Evolutionary conservation across 306 rosid species (phyloP), one percentile per base, ranked within the genome.

Genomic region (Nissolia schottii): DNA sequence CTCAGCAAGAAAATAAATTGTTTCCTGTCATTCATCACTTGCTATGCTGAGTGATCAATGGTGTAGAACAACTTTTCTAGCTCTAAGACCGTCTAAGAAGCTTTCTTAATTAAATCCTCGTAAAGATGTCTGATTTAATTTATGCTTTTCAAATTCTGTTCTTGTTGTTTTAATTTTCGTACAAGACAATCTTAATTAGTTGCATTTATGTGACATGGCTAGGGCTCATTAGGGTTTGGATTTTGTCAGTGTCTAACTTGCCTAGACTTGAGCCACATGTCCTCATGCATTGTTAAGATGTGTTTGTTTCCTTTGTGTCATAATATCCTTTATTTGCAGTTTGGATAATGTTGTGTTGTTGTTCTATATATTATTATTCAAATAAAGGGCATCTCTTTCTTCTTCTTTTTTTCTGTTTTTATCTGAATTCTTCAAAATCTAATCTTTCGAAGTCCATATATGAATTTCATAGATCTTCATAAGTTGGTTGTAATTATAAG

Each of bases 371-470:
- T 18, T n/a, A 0, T 25, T 22, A 5, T 57, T 71, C 1, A 9
- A 62, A 74, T 74, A 61, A 67, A 62, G 24, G 71, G 71, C 78
- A 24, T 61, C 37, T 73, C n/a, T n/a, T n/a, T n/a, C n/a, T n/a
- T n/a, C n/a, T n/a, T n/a, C n/a, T 57, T 14, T 59, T 46, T 43
- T 16, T 38, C 24, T 9, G 3, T 2, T 19, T 22, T n/a, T n/a
- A n/a, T n/a, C n/a, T n/a, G n/a, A n/a, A n/a, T n/a, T n/a, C n/a
- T n/a, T n/a, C 9, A 25, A 74, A 9, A 20, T 43, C 23, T 1
- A 2, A 45, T 23, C 1, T 29, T 20, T 67, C 31, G 22, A 48
- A 34, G 28, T 56, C 6, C 8, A 6, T n/a, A n/a, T n/a, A 15
- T 67, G 29, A 29, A 54, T 3, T 20, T n/a, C n/a, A n/a, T n/a